Base-by-base conservation (phyloP, 768 basidiomycete genomes). In the Phlebiopsis gigantea region DNA sequence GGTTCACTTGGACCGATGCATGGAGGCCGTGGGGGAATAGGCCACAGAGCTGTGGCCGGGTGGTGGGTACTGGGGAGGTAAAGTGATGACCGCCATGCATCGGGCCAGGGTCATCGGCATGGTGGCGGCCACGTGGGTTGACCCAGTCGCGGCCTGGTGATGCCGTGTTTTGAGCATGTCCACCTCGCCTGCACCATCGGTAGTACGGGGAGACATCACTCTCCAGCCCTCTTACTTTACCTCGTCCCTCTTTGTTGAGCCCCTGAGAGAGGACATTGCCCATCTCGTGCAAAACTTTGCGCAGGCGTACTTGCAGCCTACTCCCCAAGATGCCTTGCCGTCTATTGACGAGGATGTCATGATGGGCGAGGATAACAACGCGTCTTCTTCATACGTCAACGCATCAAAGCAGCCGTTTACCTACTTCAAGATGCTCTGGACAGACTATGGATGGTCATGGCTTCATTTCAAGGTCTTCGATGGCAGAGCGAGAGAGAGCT, bases 211-310 rank as follows among this genome's bases (percentile, higher is more conserved):
- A 10, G 80, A 84, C 22, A 68, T 85, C 59, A 71, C 79, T 39
- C 70, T 92, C 9, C 90, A 91, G 63, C 88, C 88, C 1, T 73
- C 77, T 19, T 92, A 87, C 68, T 93, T 90, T 66, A 87, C 88
- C 0, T 91, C 89, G 2, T 88, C 87, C 0, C 65, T 86, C 22
- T 93, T 85, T 68, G 81, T 90, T 8, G 70, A 79, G 19, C 72
- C 82, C 14, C 74, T 88, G 21, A 79, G 86, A 2, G 77, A 81
- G 26, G 90, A 93, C 68, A 75, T 92, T 26, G 68, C 74, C 2
- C 65, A 62, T 2, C 77, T 93, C 22, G 68, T 84, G 2, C 64
- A 72, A n/a, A 62, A 69, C 9, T 92, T 81, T 61, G 69, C 78
- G 26, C 77, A 80, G n/a, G 71, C 72, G 31, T 84, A 81, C 62